Base-by-base conservation (phyloP, 768 basidiomycete species). In the Amanita fuliginea region DNA sequence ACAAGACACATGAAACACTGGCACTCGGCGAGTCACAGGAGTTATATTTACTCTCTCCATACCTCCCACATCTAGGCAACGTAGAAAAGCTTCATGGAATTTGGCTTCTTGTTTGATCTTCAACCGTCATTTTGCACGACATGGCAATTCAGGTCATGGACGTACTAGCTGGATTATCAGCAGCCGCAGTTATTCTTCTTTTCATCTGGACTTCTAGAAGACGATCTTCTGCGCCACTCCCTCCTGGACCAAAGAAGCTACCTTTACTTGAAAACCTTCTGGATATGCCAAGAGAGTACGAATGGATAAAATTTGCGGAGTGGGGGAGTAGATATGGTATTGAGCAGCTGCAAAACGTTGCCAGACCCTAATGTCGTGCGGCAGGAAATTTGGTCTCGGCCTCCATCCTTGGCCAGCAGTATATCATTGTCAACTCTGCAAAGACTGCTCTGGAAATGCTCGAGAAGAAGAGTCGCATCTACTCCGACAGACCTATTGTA, bases 401-500 rank as follows among this genome's bases (percentile, higher is more conserved):
- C 36, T 41, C 24, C 30, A n/a, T 45, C 35, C 26, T 46, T 40
- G 43, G 51, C 32, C 40, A 52, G 48, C 32, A 42, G 21, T 65
- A 75, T 34, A 42, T 78, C 24, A 57, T 78, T 48, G 28, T 78
- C 24, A 78, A 75, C 56, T 67, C 65, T 0, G 55, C 53, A 5
- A 56, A 68, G 16, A 48, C 56, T 1, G 75, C 76, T 4, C 55
- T 65, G n/a, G 71, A 77, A 24, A 63, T 78, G 61, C 70, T 80
- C 16, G 72, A 78, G 32, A 72, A 70, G 53, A 74, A 71, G 51
- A 72, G 78, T 28, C 61, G 68, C n/a, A 68, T 72, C 30, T 79
- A 78, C 55, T 80, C 79, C 9, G 77, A 80, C 57, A 66, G 79
- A 26, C 76, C 79, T 0, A 48, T 64, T 18, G 55, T 68, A 37